phyloP scores from a whole-genome alignment of 2,329 filamentous ascomycete genomes.

The Thelonectria discophora region DNA sequence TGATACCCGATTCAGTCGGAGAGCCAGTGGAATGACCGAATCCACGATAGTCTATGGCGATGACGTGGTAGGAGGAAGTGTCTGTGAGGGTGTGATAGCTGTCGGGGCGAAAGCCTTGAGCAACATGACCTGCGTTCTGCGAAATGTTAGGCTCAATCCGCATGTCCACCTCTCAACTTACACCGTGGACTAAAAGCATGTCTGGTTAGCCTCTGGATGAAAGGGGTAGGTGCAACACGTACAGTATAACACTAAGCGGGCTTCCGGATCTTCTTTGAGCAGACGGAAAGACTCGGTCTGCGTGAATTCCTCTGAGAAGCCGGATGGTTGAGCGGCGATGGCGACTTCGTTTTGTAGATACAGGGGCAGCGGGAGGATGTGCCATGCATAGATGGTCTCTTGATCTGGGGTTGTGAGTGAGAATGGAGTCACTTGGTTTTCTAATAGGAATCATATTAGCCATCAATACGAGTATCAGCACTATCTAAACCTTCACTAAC shows the following conservation, averaged over 20 bases:
- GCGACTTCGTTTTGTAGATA: constrained; percentile 76
- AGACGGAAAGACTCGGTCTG: constrained; percentile 67
- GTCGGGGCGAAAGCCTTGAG: constrained; percentile 77
- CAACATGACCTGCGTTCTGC: constrained; percentile 86
- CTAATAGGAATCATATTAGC: constrained; percentile 53
- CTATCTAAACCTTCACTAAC: constrained; percentile 54
- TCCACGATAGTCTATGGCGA: constrained; percentile 92
- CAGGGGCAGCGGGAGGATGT: constrained; percentile 81
- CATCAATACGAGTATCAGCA: neutral
- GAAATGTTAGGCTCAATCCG: constrained; percentile 31
- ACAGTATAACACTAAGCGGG: constrained; percentile 72
- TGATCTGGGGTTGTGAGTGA: constrained; percentile 77
- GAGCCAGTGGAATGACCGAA: constrained; percentile 83
- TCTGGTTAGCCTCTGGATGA: constrained; percentile 13
- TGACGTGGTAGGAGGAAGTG: constrained; percentile 78
- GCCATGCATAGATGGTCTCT: constrained; percentile 87
- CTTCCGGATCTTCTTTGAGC: constrained; percentile 69
- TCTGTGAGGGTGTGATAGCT: constrained; percentile 81
- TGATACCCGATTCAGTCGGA: constrained; percentile 82
- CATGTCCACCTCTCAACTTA: constrained; percentile 49
- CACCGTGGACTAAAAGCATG: constrained; percentile 66
- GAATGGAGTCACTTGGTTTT: constrained; percentile 90
- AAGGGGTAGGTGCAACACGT: constrained; percentile 42
- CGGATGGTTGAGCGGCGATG: constrained; percentile 62
- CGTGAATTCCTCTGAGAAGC: constrained; percentile 63